Conservation (phyloP, 345 rosid species). For the Eucalyptus pumila region DNA sequence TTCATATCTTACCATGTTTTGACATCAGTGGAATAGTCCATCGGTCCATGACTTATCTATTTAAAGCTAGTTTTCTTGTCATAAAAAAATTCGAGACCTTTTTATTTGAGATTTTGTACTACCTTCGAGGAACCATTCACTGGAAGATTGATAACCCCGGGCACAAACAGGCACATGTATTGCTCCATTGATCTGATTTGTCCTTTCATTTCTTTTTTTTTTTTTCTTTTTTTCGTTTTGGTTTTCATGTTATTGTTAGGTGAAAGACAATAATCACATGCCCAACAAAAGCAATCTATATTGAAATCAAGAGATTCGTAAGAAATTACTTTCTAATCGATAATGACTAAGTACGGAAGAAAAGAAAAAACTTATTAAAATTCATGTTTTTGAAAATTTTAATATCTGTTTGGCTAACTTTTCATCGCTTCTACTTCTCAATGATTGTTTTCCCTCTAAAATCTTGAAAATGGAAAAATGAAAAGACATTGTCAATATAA, state of each 20-base stretch:
- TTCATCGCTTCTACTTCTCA: background rate
- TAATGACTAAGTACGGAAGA: accelerated
- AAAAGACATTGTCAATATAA: background rate
- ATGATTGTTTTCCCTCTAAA: background rate
- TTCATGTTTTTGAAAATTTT: background rate
- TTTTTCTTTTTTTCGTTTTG: background rate
- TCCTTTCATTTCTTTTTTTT: background rate
- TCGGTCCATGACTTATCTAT: background rate
- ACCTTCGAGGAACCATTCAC: background rate
- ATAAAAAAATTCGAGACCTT: background rate
- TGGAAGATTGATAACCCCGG: background rate
- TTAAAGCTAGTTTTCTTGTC: background rate
- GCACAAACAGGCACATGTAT: background rate
- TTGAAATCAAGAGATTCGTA: background rate
- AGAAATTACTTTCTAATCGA: background rate
- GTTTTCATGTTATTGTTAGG: background rate
- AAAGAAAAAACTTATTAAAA: background rate
- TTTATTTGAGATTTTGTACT: background rate
- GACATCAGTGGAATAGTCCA: background rate
- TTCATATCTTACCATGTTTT: background rate
- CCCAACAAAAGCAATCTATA: background rate
- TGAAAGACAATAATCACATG: background rate
- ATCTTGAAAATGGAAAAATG: background rate
- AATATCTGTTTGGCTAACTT: background rate
- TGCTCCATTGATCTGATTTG: background rate